Evolutionary conservation across 1,284 basidiomycete species (phyloP).

Genomic region (Sporisorium reilianum): DNA sequence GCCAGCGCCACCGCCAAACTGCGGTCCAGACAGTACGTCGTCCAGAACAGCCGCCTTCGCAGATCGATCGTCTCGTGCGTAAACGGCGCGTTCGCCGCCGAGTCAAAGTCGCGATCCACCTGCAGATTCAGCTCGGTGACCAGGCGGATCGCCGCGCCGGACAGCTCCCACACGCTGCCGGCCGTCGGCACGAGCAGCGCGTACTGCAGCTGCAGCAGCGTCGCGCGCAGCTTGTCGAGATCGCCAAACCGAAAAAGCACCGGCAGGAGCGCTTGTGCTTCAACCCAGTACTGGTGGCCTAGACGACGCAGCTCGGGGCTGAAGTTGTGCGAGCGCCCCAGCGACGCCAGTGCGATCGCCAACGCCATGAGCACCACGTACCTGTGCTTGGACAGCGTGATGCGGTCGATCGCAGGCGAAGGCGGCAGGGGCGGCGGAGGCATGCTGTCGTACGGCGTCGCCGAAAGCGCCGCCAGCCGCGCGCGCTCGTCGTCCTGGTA

Average conservation of each 20-base stretch:
- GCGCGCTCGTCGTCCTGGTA: slow-evolving; percentile 35
- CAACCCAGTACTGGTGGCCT: slow-evolving; percentile 43
- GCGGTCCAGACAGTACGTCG: slow-evolving; percentile 48
- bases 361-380: slow-evolving; percentile 41
- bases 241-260: slow-evolving; percentile 25
- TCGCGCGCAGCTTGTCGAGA: slow-evolving; percentile 42
- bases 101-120: slow-evolving; percentile 46
- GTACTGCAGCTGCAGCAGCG: slow-evolving; percentile 43
- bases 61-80: slow-evolving; percentile 34
- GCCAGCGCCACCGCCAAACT: slow-evolving; percentile 40
- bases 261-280: slow-evolving; percentile 33
- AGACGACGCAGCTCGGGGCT: slow-evolving; percentile 46
- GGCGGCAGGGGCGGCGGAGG: slow-evolving; percentile 34
- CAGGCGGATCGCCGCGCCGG: slow-evolving; percentile 43
- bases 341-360: slow-evolving; percentile 42
- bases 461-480: slow-evolving; percentile 18
- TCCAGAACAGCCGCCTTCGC: slow-evolving; percentile 48
- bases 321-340: slow-evolving; percentile 46
- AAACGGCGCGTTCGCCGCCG: slow-evolving; percentile 29
- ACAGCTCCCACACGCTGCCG: slow-evolving; percentile 50
- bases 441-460: slow-evolving; percentile 24
- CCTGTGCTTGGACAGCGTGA: slow-evolving; percentile 31
- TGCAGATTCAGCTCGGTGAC: slow-evolving; percentile 49
- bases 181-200: slow-evolving; percentile 37
- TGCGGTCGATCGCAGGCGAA: slow-evolving; percentile 14